Percentiles rank a stretch among this genome's conserved stretches.
Evolutionary conservation across 2,329 filamentous ascomycete genomes (phyloP).

Genomic region (Sclerotiophoma versabilis): DNA sequence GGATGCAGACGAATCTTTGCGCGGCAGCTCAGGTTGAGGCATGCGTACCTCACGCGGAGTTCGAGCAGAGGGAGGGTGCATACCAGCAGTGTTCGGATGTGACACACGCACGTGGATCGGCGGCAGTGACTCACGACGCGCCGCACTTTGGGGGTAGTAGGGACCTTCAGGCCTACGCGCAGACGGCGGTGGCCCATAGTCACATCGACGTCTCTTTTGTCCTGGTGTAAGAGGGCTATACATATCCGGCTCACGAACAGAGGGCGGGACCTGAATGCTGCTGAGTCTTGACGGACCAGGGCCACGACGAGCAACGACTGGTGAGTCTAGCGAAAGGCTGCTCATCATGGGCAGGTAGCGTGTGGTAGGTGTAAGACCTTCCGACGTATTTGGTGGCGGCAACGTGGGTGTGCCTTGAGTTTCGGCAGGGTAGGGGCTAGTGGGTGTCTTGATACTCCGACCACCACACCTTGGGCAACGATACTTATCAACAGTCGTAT

Average conservation of each 20-base stretch:
- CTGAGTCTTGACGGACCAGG: constrained; percentile 37
- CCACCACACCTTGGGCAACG: constrained; percentile 77
- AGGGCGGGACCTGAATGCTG: constrained; percentile 36
- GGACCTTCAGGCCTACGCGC: constrained; percentile 65
- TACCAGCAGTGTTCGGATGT: constrained; percentile 41
- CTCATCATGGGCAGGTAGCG: constrained; percentile 48
- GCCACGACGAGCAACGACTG: constrained; percentile 29
- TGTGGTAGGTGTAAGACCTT: constrained; percentile 42
- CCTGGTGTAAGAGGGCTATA: constrained; percentile 45
- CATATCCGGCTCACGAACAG: constrained; percentile 30
- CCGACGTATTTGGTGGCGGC: constrained; percentile 48
- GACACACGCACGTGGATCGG: constrained; percentile 42
- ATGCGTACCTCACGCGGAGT: constrained; percentile 39
- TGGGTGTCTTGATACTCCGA: constrained; percentile 68
- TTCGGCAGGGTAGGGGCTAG: constrained; percentile 61
- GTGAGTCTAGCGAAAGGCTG: constrained; percentile 52
- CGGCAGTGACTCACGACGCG: constrained; percentile 44
- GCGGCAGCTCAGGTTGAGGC: constrained; percentile 4
- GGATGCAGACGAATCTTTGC: constrained; percentile 20
- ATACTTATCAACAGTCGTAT: constrained; percentile 53
- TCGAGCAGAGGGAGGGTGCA: constrained; percentile 37
- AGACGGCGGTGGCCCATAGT: constrained; percentile 50
- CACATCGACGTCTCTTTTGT: constrained; percentile 46
- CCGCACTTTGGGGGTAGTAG: constrained; percentile 41
- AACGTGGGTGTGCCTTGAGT: constrained; percentile 50